These are phyloP conservation scores for Sarcocystis neurona DNA, from an alignment of 169 alveolate genomes.

Conservation along the genomic window DNA sequence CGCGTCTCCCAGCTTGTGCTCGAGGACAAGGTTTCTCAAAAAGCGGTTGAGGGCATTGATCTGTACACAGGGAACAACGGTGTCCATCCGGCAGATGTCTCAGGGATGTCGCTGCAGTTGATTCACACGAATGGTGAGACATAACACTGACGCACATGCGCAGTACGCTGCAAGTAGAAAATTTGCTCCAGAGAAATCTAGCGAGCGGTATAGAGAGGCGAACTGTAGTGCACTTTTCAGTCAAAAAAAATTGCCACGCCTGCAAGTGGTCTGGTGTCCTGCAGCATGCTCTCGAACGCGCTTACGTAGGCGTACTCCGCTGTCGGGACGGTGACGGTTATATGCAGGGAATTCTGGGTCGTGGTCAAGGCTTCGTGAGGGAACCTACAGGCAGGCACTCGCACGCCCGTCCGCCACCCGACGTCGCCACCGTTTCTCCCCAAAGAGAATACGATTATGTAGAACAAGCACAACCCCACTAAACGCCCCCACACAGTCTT, in stretches of 20 bases:
- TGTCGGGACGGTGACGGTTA: slow-evolving; percentile 63
- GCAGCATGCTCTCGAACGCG: background rate
- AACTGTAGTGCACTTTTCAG: background rate
- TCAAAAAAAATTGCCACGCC: background rate
- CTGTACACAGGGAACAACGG: background rate
- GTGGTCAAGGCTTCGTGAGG: slow-evolving; percentile 58
- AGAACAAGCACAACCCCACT: too few relatives aligned
- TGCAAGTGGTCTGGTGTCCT: too few relatives aligned
- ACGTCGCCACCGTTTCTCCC: too few relatives aligned
- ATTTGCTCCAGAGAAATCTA: background rate
- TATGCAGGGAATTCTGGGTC: slow-evolving; percentile 52
- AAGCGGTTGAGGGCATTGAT: background rate
- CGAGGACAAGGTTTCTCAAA: background rate
- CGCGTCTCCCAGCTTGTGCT: background rate
- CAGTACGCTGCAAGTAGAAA: too few relatives aligned
- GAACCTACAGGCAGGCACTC: slow-evolving; percentile 22
- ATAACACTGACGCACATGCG: too few relatives aligned
- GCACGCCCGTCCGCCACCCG: background rate
- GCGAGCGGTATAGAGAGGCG: background rate
- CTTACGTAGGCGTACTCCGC: slow-evolving; percentile 52
- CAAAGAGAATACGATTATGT: too few relatives aligned
- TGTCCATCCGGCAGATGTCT: too few relatives aligned
- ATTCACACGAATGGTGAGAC: too few relatives aligned
- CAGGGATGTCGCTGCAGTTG: too few relatives aligned
- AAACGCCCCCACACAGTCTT: too few relatives aligned